A percentile compares a stretch with the other conserved stretches of the same genome.
phyloP scores from a whole-genome alignment of 306 rosid species.

The Medicago ruthenica region DNA sequence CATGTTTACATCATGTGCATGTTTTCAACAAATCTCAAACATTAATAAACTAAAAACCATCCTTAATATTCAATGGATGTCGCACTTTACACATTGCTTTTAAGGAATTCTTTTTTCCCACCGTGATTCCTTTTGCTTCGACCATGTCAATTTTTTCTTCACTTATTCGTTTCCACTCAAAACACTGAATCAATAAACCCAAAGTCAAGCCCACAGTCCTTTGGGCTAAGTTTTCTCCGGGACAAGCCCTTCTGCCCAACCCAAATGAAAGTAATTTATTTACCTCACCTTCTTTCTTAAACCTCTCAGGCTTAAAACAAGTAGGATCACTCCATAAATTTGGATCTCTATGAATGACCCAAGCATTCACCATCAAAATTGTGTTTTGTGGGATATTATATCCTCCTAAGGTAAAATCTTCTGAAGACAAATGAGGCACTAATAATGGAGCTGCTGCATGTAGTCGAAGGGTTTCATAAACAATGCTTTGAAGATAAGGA shows the following conservation, averaged over 20 bases:
- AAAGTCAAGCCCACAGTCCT: conserved; percentile 45
- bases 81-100: conserved; percentile 58
- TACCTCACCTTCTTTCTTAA: conserved; percentile 37
- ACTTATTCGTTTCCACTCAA: conserved; percentile 51
- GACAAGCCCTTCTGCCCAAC: conserved; percentile 58
- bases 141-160: conserved; percentile 51
- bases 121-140: conserved; percentile 37
- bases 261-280: conserved; percentile 58
- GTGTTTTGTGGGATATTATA: conserved; percentile 52
- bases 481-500: conserved; percentile 53
- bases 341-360: conserved; percentile 65
- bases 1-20: background rate
- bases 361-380: conserved; percentile 54
- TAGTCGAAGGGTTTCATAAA: conserved; percentile 54
- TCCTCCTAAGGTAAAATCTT: conserved; percentile 47
- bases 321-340: conserved; percentile 50
- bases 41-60: background rate
- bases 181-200: conserved; percentile 54
- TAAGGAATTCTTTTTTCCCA: conserved; percentile 47
- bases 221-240: conserved; percentile 52
- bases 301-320: conserved; percentile 59
- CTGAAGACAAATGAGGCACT: conserved; percentile 51
- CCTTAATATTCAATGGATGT: background rate
- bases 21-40: background rate
- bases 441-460: conserved; percentile 54